Percentiles rank a stretch among this genome's conserved stretches.
These are phyloP conservation scores for Logfia minima DNA, from an alignment of 129 eudicot genomes.

Conservation along the genomic window DNA sequence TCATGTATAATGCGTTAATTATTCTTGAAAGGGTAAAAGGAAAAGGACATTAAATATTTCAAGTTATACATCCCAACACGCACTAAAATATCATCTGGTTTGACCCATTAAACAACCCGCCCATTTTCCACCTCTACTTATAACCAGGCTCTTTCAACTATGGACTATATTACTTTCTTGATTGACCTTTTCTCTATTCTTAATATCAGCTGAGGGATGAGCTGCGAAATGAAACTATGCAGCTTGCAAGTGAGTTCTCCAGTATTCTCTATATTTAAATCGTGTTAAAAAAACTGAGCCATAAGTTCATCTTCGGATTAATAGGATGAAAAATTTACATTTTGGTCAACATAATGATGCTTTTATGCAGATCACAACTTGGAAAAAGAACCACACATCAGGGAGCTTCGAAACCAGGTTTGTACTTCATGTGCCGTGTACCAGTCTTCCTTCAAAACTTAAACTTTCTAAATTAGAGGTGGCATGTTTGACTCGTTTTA, in stretches of 20 bases:
- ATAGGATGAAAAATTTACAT: slow-evolving; percentile 8
- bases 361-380: slow-evolving; percentile 38
- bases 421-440: slow-evolving; percentile 10
- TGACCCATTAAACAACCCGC: too few relatives aligned
- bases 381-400: slow-evolving; percentile 45
- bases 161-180: neutral
- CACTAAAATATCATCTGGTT: too few relatives aligned
- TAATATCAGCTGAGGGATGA: slow-evolving; percentile 37
- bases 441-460: too few relatives aligned
- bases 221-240: slow-evolving; percentile 33
- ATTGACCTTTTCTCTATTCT: slow-evolving; percentile 13
- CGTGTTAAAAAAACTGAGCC: neutral
- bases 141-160: slow-evolving; percentile 4
- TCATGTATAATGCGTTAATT: neutral
- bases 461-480: too few relatives aligned
- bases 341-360: slow-evolving; percentile 2
- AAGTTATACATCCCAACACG: neutral
- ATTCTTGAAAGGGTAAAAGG: neutral
- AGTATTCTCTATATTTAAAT: slow-evolving; percentile 16
- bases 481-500: too few relatives aligned
- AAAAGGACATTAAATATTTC: neutral
- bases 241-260: slow-evolving; percentile 42
- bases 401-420: slow-evolving; percentile 44
- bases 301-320: neutral
- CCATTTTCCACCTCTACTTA: neutral